Evolutionary conservation across 441 rosid species (phyloP).

Genomic region (Mallotus repandus): DNA sequence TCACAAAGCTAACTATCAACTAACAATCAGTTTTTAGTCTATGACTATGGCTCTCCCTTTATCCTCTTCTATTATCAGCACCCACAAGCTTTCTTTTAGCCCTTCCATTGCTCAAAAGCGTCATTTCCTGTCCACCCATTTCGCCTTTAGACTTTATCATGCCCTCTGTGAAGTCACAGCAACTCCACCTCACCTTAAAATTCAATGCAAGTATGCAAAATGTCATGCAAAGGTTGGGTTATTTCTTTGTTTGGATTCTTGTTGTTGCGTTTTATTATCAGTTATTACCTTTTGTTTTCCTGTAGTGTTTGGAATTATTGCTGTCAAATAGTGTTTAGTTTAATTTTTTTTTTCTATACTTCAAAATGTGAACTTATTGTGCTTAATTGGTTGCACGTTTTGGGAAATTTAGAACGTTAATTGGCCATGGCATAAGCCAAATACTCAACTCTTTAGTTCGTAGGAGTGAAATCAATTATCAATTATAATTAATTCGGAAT

Average conservation of each 20-base stretch:
- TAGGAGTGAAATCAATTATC: no score
- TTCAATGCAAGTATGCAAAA: constrained; percentile 13
- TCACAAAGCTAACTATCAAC: no score
- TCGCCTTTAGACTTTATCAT: constrained; percentile 14
- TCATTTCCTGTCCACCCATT: constrained; percentile 15
- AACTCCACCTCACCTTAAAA: background rate
- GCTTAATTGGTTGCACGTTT: background rate
- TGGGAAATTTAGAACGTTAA: background rate
- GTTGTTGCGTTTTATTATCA: background rate
- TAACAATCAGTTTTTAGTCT: background rate
- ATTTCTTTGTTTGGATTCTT: background rate
- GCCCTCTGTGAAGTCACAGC: background rate
- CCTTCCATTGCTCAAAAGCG: constrained; percentile 17
- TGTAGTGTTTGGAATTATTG: background rate
- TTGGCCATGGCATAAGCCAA: no score
- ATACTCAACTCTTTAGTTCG: no score
- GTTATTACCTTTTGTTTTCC: background rate
- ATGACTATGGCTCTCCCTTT: constrained; percentile 23
- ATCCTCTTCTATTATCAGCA: constrained; percentile 20
- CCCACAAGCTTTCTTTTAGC: constrained; percentile 13
- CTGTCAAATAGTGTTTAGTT: background rate
- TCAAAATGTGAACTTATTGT: background rate
- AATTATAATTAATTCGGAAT: no score
- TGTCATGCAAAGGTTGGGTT: constrained; percentile 15
- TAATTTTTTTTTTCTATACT: background rate